Conservation (phyloP, 495 filamentous ascomycete genomes). For the Penicillium chermesinum region DNA sequence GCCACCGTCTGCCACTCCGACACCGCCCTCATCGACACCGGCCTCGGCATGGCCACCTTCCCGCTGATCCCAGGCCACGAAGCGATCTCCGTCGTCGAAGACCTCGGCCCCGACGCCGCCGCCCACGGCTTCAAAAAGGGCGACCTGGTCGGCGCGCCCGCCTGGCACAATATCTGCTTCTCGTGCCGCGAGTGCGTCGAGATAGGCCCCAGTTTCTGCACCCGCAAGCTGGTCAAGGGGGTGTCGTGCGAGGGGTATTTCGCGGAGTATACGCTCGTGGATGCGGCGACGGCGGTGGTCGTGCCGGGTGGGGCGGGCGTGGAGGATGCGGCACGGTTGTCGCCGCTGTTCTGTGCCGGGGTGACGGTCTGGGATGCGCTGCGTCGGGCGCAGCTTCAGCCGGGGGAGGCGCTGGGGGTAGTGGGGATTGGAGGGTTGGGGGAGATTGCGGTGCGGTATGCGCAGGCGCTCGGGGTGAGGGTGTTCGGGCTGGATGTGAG, state of each 20-base stretch:
- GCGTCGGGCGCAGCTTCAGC: conserved; percentile 1
- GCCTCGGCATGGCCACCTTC: neutral
- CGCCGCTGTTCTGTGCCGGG: conserved; percentile 16
- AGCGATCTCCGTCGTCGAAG: conserved; percentile 13
- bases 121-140: conserved; percentile 11
- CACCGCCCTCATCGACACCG: neutral
- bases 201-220: conserved; percentile 6
- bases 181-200: conserved; percentile 8
- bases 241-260: conserved; percentile 11
- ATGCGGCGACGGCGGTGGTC: conserved; percentile 13
- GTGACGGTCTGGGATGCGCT: conserved; percentile 22
- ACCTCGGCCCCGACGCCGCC: conserved; percentile 10
- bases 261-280: conserved; percentile 14
- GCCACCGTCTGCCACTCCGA: conserved; percentile 19
- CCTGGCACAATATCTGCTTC: conserved; percentile 12
- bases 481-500: conserved; percentile 14
- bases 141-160: conserved; percentile 10
- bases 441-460: conserved; percentile 11
- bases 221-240: conserved; percentile 4
- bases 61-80: conserved; percentile 16
- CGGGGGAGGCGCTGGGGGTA: conserved; percentile 12
- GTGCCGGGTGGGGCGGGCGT: neutral
- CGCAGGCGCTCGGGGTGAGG: conserved; percentile 10
- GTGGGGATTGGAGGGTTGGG: conserved; percentile 15
- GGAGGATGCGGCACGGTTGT: neutral